Percentiles rank a stretch among this genome's conserved stretches.
Conservation (phyloP, 768 basidiomycete species). For the Naematelia encephala region DNA sequence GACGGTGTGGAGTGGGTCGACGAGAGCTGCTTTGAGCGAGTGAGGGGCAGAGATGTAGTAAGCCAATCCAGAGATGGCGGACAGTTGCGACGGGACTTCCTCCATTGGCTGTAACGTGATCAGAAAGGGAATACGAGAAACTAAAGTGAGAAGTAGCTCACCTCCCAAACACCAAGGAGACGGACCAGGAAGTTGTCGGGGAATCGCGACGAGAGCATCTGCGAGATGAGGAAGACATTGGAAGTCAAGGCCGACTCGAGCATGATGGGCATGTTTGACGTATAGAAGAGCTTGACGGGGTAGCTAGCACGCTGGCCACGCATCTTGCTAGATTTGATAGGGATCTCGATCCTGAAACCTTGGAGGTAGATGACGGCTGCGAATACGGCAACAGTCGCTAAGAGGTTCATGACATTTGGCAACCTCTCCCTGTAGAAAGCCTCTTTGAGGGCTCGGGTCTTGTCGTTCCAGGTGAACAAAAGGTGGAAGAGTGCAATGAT, state of each 20-base stretch:
- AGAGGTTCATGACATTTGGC: conserved; percentile 95
- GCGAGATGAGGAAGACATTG: conserved; percentile 92
- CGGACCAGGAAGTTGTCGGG: conserved; percentile 84
- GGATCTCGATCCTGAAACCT: conserved; percentile 98
- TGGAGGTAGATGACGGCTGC: conserved; percentile 96
- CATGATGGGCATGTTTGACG: conserved; percentile 99
- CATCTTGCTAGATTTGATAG: conserved; percentile 93
- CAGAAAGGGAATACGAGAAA: conserved; percentile 1
- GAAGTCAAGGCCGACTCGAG: conserved; percentile 86
- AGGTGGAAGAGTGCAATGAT: conserved; percentile 95
- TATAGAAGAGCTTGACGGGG: conserved; percentile 98
- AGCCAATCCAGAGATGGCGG: conserved; percentile 82
- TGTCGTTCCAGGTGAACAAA: conserved; percentile 97
- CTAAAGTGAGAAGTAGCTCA: conserved; percentile 51
- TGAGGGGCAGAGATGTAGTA: conserved; percentile 99
- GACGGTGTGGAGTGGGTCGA: conserved; percentile 90
- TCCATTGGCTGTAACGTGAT: conserved; percentile 68
- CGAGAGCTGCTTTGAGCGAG: conserved; percentile 76
- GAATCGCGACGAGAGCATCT: conserved; percentile 91
- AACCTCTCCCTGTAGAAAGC: conserved; percentile 97
- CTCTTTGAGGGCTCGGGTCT: conserved; percentile 91
- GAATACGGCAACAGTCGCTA: conserved; percentile 87
- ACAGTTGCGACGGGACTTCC: conserved; percentile 79
- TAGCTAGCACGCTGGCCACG: conserved; percentile 93
- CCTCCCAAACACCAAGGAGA: conserved; percentile 97